Conservation (phyloP, 2,329 filamentous ascomycete species). For the Mariannaea sp. region DNA sequence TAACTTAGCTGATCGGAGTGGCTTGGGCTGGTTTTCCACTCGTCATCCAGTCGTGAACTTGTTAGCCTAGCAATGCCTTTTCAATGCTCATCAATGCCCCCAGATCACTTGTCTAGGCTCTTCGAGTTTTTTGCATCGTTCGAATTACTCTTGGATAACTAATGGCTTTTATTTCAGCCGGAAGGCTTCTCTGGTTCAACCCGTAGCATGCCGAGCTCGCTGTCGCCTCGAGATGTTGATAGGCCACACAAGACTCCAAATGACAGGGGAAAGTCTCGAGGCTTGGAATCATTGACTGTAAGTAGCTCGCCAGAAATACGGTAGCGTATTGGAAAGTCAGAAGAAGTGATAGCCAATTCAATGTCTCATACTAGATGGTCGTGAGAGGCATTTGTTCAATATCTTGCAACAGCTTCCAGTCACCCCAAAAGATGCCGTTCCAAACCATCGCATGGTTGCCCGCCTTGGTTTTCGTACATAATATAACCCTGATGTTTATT, state of each 20-base stretch:
- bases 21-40: not conserved
- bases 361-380: not conserved
- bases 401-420: conserved; percentile 9
- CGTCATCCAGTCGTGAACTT: too few relatives aligned
- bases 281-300: not conserved
- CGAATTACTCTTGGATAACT: too few relatives aligned
- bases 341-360: not conserved
- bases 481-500: conserved; percentile 8
- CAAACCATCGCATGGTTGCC: conserved; percentile 8
- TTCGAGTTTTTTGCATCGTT: too few relatives aligned
- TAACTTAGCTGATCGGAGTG: too few relatives aligned
- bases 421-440: conserved; percentile 24
- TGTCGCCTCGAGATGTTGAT: not conserved
- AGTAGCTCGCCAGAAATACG: not conserved
- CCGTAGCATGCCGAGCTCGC: too few relatives aligned
- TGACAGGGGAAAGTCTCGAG: not conserved
- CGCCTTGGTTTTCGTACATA: conserved; percentile 30
- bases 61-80: too few relatives aligned
- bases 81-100: too few relatives aligned
- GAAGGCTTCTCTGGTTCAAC: too few relatives aligned
- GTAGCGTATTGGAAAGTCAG: not conserved
- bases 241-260: conserved; percentile 7
- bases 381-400: conserved; percentile 15
- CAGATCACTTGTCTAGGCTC: too few relatives aligned
- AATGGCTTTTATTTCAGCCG: too few relatives aligned